phyloP scores from a whole-genome alignment of 2,329 filamentous ascomycete genomes.

The Hypoxylon sp. region DNA sequence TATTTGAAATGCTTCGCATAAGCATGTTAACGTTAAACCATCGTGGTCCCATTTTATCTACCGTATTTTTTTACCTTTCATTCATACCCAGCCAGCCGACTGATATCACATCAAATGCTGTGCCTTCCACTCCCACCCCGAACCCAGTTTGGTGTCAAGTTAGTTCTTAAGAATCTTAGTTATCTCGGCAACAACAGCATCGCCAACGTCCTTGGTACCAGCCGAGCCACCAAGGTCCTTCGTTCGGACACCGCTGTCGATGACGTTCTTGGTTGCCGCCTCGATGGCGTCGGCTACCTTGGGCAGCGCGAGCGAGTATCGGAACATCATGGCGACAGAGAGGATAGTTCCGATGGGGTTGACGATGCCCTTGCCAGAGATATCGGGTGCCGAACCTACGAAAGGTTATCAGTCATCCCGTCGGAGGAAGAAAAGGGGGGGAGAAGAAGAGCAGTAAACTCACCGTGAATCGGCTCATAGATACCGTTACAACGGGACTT shows the following conservation, averaged over 20 bases:
- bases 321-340: slow-evolving; percentile 93
- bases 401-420: neutral
- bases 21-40: too few species aligned
- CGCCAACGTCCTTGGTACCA: slow-evolving; percentile 78
- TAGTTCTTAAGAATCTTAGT: slow-evolving; percentile 69
- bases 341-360: slow-evolving; percentile 93
- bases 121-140: too few species aligned
- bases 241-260: slow-evolving; percentile 81
- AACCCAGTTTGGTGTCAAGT: too few species aligned
- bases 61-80: too few species aligned
- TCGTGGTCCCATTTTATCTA: too few species aligned
- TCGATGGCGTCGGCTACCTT: slow-evolving; percentile 82
- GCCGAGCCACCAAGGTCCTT: slow-evolving; percentile 84
- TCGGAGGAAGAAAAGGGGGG: neutral
- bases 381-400: slow-evolving; percentile 86
- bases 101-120: too few species aligned
- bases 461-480: slow-evolving; percentile 97
- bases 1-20: too few species aligned
- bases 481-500: slow-evolving; percentile 89
- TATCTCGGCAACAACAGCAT: slow-evolving; percentile 80
- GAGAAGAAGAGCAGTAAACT: slow-evolving; percentile 34
- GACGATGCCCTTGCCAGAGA: slow-evolving; percentile 88
- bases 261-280: slow-evolving; percentile 78
- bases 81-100: too few species aligned
- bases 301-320: slow-evolving; percentile 86